Conservation (phyloP, 2,329 filamentous ascomycete species). For the Tolypocladium tundrense region DNA sequence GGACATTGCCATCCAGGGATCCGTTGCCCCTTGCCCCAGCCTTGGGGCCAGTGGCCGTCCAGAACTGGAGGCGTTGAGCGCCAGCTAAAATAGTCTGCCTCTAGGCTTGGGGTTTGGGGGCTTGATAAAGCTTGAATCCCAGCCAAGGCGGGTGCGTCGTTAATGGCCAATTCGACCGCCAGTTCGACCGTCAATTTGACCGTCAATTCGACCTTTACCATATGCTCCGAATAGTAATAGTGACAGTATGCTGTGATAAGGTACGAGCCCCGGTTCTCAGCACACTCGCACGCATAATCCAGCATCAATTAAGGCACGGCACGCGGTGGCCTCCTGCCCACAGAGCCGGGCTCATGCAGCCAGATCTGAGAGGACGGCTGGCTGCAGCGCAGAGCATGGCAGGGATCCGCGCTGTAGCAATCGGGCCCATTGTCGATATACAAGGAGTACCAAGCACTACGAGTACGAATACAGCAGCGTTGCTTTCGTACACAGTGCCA, state of each 20-base stretch:
- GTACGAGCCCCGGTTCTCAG: too few relatives aligned
- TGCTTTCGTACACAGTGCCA: not conserved
- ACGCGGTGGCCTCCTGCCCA: not conserved
- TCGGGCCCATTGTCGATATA: not conserved
- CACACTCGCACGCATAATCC: too few relatives aligned
- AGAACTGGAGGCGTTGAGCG: not conserved
- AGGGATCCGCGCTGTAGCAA: not conserved
- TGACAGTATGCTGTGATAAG: too few relatives aligned
- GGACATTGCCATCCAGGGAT: too few relatives aligned
- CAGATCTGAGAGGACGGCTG: not conserved
- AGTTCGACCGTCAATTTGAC: too few relatives aligned
- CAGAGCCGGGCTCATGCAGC: not conserved
- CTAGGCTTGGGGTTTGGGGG: not conserved
- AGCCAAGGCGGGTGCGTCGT: not conserved
- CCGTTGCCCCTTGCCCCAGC: not conserved
- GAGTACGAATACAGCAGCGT: too few relatives aligned
- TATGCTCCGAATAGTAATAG: too few relatives aligned
- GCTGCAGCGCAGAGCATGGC: not conserved
- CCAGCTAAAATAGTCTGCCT: not conserved
- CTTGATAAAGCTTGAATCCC: too few relatives aligned
- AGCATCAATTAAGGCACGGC: not conserved
- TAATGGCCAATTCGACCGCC: not conserved
- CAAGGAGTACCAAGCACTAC: not conserved
- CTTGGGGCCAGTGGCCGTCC: not conserved
- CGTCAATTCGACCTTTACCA: too few relatives aligned